Evolutionary conservation across 805 yeast genomes (phyloP), one percentile per base, ranked within the genome.

Genomic region (Ogataea neopini): DNA sequence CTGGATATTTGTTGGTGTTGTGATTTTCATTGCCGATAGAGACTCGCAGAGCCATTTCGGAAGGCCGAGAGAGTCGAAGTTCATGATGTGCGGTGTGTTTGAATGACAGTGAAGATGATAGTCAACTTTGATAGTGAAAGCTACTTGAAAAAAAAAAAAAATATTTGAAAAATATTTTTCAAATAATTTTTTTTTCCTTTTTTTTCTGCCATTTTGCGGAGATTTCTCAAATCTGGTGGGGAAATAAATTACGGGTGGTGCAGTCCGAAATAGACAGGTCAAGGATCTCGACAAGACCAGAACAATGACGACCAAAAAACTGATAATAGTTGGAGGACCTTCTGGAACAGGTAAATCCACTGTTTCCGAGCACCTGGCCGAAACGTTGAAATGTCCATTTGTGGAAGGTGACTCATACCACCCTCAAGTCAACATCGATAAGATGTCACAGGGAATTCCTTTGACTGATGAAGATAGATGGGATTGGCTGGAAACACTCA

Each of bases 311-410:
- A 4, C 5, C 20, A 40, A 30, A n/a, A 29, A 23, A 20, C 14
- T 30, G 13, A 30, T 30, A 13, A n/a, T 90, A 2, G 81, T 92
- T 7, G 97, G 96, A 10, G 99, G 99, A 0, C 96, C 98, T 0
- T 91, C 97, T 0, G 98, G 98, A 7, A 86, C 96, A 1, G 99
- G 99, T 1, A 94, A 94, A 64, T 75, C 95, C 18, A 88, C 97
- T 1, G 77, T 86, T 17, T 96, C 88, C 0, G 69, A 69, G 11
- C 59, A 65, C 9, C 59, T 91, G 17, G 65, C 84, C 0, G 50
- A 68, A 17, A n/a, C 23, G 8, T 74, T 80, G 15, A 49, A 65
- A 2, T 73, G 84, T 41, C 73, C 81, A 2, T 90, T 79, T 61
- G 65, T 90, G 10, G 99, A 94, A 65, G 99, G 98, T 4, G 99